These are phyloP conservation scores for Tolypocladium capitatum DNA, from an alignment of 2,329 filamentous ascomycete species.

Conservation along the genomic window DNA sequence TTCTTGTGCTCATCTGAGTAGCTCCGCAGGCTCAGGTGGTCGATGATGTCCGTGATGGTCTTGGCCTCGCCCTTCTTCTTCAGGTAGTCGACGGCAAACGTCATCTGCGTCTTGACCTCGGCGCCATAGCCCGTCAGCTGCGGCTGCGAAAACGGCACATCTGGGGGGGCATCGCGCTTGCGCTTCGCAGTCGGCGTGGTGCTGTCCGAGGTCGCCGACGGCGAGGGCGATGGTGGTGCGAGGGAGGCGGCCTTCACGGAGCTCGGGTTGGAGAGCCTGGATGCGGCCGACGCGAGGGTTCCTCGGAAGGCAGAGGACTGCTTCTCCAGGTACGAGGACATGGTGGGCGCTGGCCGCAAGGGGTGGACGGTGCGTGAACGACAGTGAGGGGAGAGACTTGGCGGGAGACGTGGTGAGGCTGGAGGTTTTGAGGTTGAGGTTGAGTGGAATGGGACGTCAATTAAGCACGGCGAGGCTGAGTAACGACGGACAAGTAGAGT, in stretches of 20 bases:
- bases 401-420: not conserved
- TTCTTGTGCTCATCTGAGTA: slow-evolving; percentile 48
- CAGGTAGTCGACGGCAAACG: slow-evolving; percentile 75
- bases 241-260: slow-evolving; percentile 25
- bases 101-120: slow-evolving; percentile 76
- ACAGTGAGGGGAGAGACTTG: not conserved
- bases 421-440: not conserved
- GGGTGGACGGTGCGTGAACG: not conserved
- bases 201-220: slow-evolving; percentile 40
- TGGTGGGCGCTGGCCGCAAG: slow-evolving; percentile 18
- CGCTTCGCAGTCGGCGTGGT: slow-evolving; percentile 53
- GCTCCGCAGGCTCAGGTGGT: slow-evolving; percentile 61
- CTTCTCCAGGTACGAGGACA: slow-evolving; percentile 52
- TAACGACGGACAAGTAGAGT: not conserved
- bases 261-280: slow-evolving; percentile 44
- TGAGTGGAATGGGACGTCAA: not conserved
- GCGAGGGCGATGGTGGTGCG: slow-evolving; percentile 50
- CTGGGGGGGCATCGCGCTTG: slow-evolving; percentile 40
- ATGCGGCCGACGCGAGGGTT: slow-evolving; percentile 48
- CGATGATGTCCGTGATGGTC: slow-evolving; percentile 62
- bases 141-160: slow-evolving; percentile 60
- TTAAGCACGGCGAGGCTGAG: not conserved
- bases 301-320: slow-evolving; percentile 50
- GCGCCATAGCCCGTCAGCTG: slow-evolving; percentile 61
- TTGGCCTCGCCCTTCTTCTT: slow-evolving; percentile 57